Evolutionary conservation across 2,329 filamentous ascomycete genomes (phyloP), one percentile per base, ranked within the genome.

Genomic region (Diaporthe sp.): DNA sequence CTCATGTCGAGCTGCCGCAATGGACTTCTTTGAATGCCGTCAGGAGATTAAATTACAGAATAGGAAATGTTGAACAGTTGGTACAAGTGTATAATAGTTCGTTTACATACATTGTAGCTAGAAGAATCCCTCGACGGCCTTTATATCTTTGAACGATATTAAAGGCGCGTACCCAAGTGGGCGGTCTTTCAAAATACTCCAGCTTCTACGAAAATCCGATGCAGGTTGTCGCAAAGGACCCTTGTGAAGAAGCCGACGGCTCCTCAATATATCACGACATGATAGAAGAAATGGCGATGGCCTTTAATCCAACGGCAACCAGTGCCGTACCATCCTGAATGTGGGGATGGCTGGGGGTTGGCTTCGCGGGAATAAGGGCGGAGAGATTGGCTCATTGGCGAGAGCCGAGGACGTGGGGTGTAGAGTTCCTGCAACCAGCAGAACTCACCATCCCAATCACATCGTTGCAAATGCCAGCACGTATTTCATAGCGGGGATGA

Each of bases 221-320:
- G 7, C 8, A 28, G 13, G 9, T 44, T 7, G 37, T 19, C 39
- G 37, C 58, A 6, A 42, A 62, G 37, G 15, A 44, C 6, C 5
- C 15, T 44, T 7, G 37, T 19, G 8, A n/a, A 62, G 37, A 37
- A 62, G 7, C 3, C 12, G 7, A 28, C n/a, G 37, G 28, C 58
- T 28, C 3, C 37, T 28, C 12, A 28, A 3, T 9, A 44, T 17
- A 61, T 62, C 58, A 62, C 58, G 58, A 62, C 58, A 62, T 62
- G 58, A 62, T 62, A 62, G n/a, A 28, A 44, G 37, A 62, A 62
- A 62, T 62, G 58, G 37, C 58, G 58, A 62, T 44, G 4, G 4
- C 37, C 58, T 42, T 13, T 44, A 15, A 42, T 28, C n/a, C n/a
- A 19, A 39, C n/a, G 37, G 37, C n/a, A 25, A 42, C 15, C 8